Base-by-base conservation (phyloP, 1,284 basidiomycete genomes). In the Heliocybe sulcata region DNA sequence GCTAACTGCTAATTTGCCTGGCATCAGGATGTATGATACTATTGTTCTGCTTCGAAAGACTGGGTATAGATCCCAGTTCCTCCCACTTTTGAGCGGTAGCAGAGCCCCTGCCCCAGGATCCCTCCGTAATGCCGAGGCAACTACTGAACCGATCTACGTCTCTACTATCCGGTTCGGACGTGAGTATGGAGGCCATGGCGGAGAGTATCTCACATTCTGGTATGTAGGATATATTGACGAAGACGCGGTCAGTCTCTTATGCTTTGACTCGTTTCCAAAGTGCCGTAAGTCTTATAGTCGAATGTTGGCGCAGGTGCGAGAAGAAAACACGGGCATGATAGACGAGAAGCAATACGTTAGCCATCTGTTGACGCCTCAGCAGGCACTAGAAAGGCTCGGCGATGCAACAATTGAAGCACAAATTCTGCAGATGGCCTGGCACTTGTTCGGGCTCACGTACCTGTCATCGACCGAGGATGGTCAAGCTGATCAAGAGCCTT, bases 191-290 rank as follows among this genome's bases (percentile, higher is more conserved):
- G 54, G 67, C 35, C 47, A 54, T 12, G 73, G 75, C 10, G 75
- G 75, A 1, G 74, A 80, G 58, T 83, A 83, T 61, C 56, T 81
- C 42, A 73, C 72, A 3, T 75, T 71, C 53, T 85, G 79, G 78
- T 83, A 76, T 59, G 66, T 71, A 31, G 72, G 81, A 0, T 71
- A 77, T 60, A 82, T 85, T 35, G 60, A 72, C 0, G 72, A 67
- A 8, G 72, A 80, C 56, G 79, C 80, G 49, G 81, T 84, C 62
- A 55, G 76, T 69, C 6, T 12, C 4, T 1, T 29, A 26, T 16
- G 48, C 33, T 27, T 55, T 47, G 19, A 33, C n/a, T 3, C 29
- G 14, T 16, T 19, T 35, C 45, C 51, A 23, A 22, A 22, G 27
- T 31, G 23, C n/a, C 29, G 31, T 31, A 31, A 31, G 4, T 31